Base-by-base conservation (phyloP, 495 filamentous ascomycete species). In the Hypomontagnella monticulosa region DNA sequence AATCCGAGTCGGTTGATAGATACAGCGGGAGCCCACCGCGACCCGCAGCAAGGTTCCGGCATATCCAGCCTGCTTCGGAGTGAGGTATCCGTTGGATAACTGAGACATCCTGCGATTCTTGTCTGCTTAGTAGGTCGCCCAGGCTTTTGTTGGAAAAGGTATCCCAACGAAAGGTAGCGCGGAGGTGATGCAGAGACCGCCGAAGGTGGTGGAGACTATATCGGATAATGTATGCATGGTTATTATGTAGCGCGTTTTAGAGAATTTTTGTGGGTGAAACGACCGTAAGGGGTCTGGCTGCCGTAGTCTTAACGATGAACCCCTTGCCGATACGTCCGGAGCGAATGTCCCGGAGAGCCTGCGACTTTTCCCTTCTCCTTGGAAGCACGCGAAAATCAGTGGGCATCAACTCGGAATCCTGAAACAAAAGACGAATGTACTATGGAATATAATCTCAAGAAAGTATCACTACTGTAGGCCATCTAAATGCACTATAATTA, bases 161-260 rank as follows among this genome's bases (percentile, higher is more conserved):
- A 69, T 53, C 14, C 66, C 61, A 11, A 64, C 18, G 27, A 69
- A 61, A 8, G 66, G 66, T 19, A 69, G 46, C 12, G 66, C 49
- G 14, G 61, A 69, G 20, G 57, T 18, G 44, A 65, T 59, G 16
- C 60, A 69, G 8, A 69, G 61, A 4, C 20, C 20, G 18, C 56
- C 57, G 43, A 56, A 66, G 49, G 44, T 44, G 16, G 14, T 15
- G 8, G 43, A 58, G 18, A 19, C 14, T 4, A 32, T 0, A 14
- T 58, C 43, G 3, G 55, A 49, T 19, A 11, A 48, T 0, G 54
- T 34, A 20, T 57, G 11, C 33, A 57, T 48, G 11, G 41, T 18
- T 3, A 11, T 1, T 11, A 18, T n/a, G 18, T 43, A 27, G 6
- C 6, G 23, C 23, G 23, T n/a, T n/a, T n/a, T n/a, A n/a, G n/a